phyloP scores from a whole-genome alignment of 2,329 filamentous ascomycete species.

The Decorospora gaudefroyi region DNA sequence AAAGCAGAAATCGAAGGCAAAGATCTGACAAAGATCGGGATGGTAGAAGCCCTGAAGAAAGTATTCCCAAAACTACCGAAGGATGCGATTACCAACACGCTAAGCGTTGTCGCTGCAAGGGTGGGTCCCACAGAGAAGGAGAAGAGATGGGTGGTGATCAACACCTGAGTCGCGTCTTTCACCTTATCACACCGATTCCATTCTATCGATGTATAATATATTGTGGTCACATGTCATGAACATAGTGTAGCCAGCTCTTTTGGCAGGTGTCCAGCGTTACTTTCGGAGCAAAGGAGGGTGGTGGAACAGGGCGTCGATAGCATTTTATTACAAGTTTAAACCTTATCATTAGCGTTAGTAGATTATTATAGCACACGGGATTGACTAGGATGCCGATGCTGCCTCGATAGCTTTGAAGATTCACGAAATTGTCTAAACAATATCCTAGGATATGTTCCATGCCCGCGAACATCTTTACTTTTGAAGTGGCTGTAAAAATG shows the following conservation, averaged over 20 bases:
- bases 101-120: constrained; percentile 67
- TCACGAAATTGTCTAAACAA: no score
- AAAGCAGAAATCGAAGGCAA: constrained; percentile 71
- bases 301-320: background rate
- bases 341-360: no score
- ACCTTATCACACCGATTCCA: background rate
- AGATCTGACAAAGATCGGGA: constrained; percentile 72
- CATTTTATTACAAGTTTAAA: background rate
- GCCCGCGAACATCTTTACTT: no score
- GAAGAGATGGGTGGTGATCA: constrained; percentile 63
- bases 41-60: constrained; percentile 76
- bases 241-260: background rate
- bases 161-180: constrained; percentile 13
- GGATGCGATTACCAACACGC: constrained; percentile 70
- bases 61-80: constrained; percentile 73
- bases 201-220: background rate
- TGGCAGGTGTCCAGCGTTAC: background rate
- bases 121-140: constrained; percentile 65
- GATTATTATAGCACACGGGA: background rate
- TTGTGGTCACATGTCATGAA: background rate
- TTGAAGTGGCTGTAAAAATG: no score
- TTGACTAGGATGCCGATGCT: background rate
- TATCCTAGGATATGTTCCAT: no score
- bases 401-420: no score
- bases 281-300: background rate